These are phyloP conservation scores for Beauveria sp. DNA, from an alignment of 2,329 filamentous ascomycete genomes.

Conservation along the genomic window DNA sequence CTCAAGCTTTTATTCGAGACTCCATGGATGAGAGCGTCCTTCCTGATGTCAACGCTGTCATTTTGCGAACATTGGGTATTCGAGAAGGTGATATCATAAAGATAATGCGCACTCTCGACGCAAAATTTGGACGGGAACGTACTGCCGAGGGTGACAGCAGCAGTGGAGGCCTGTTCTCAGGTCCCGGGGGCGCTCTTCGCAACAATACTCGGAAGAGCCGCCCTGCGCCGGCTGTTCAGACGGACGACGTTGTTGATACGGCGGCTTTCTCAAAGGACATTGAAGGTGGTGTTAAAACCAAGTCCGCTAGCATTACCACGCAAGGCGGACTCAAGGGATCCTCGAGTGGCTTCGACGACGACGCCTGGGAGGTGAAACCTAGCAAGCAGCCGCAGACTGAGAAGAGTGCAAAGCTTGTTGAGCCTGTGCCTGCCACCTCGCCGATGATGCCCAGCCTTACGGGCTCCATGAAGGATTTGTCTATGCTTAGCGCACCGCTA, in stretches of 20 bases:
- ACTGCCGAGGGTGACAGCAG: constrained; percentile 51
- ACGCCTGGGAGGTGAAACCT: constrained; percentile 95
- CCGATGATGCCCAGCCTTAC: constrained; percentile 47
- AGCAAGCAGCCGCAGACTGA: constrained; percentile 45
- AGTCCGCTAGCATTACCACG: constrained; percentile 14
- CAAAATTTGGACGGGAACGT: constrained; percentile 60
- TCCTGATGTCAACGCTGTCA: constrained; percentile 76
- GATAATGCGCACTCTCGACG: constrained; percentile 83
- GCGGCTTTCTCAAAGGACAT: constrained; percentile 68
- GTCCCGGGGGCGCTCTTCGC: constrained; percentile 78
- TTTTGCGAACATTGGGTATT: constrained; percentile 81
- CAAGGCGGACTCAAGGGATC: constrained; percentile 21
- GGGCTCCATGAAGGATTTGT: constrained; percentile 58
- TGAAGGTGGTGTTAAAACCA: constrained; percentile 16
- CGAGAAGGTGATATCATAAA: constrained; percentile 96
- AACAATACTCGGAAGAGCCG: constrained; percentile 94
- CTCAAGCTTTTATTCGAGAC: constrained; percentile 79
- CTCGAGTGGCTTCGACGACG: constrained; percentile 75
- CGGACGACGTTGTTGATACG: constrained; percentile 79
- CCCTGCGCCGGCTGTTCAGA: constrained; percentile 77
- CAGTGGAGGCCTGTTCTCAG: constrained; percentile 72
- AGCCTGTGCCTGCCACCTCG: constrained; percentile 24
- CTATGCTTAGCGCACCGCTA: constrained; percentile 44
- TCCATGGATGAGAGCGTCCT: constrained; percentile 94
- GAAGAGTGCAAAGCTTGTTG: constrained; percentile 6